Percentiles rank a stretch among this genome's conserved stretches.
phyloP scores from a whole-genome alignment of 345 rosid genomes.

The Geranium rotundifolium region DNA sequence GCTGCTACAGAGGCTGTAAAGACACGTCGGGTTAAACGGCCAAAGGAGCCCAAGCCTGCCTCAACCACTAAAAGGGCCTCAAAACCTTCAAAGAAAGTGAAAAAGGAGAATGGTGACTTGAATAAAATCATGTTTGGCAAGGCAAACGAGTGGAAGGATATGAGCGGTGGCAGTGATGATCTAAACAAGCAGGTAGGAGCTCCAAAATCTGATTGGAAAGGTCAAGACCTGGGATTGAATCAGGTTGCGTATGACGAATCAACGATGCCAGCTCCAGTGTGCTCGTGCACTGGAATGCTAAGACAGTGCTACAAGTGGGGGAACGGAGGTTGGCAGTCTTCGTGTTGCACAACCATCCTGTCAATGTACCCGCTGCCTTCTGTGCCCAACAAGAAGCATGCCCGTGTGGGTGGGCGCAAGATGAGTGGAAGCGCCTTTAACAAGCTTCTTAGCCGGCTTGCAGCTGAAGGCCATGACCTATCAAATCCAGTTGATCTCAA shows the following conservation, averaged over 20 bases:
- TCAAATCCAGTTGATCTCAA: constrained; percentile 61
- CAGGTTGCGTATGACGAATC: constrained; percentile 80
- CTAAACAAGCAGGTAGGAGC: constrained; percentile 30
- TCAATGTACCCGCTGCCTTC: constrained; percentile 85
- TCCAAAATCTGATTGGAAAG: constrained; percentile 76
- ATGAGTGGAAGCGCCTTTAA: constrained; percentile 98
- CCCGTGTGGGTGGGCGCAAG: constrained; percentile 90
- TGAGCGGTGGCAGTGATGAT: constrained; percentile 14
- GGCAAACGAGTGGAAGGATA: constrained; percentile 30
- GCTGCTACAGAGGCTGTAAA: constrained; percentile 50
- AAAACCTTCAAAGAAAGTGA: constrained; percentile 54
- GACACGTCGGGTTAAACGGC: constrained; percentile 56
- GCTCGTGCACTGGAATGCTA: constrained; percentile 82
- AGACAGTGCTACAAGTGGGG: constrained; percentile 99
- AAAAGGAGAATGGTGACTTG: constrained; percentile 62
- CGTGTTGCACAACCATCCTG: constrained; percentile 87
- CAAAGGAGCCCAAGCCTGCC: constrained; percentile 48
- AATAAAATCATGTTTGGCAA: constrained; percentile 53
- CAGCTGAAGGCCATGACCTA: constrained; percentile 63
- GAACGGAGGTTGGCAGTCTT: constrained; percentile 96
- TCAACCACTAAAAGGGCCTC: constrained; percentile 51
- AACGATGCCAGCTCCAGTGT: constrained; percentile 81
- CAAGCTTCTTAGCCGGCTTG: constrained; percentile 89
- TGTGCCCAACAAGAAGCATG: constrained; percentile 80
- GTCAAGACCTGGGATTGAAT: constrained; percentile 75